Conservation (phyloP, 805 yeast species). For the Blastobotrys mokoenaii region DNA sequence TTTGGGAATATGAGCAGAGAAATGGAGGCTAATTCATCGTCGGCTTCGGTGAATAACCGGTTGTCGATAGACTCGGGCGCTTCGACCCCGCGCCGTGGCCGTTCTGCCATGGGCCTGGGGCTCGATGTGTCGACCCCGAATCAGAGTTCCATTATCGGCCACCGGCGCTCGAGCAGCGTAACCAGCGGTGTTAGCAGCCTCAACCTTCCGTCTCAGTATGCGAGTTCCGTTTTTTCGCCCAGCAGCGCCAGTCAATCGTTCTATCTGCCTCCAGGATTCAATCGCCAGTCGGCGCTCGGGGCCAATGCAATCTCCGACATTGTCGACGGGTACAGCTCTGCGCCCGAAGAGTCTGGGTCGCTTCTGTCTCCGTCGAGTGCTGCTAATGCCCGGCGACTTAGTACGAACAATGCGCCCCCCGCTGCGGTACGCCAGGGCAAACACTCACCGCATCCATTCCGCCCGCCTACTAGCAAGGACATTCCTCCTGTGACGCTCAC, state of each 20-base stretch:
- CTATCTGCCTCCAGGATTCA: slow-evolving; percentile 28
- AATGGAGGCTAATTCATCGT: no score
- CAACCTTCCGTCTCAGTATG: neutral
- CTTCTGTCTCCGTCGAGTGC: slow-evolving; percentile 16
- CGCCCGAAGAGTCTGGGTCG: neutral
- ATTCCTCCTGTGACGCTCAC: slow-evolving; percentile 74
- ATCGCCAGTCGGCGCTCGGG: slow-evolving; percentile 49
- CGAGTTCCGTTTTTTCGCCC: neutral
- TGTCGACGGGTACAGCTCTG: slow-evolving; percentile 37
- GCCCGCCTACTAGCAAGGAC: slow-evolving; percentile 64
- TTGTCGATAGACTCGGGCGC: no score
- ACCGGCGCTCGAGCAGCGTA: slow-evolving; percentile 9
- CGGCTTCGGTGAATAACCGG: no score
- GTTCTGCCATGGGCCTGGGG: neutral
- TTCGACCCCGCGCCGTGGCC: no score
- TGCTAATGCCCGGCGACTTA: slow-evolving; percentile 19
- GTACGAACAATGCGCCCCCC: neutral
- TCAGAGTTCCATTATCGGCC: neutral
- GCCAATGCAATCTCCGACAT: slow-evolving; percentile 73
- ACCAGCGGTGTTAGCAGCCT: slow-evolving; percentile 8
- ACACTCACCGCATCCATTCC: slow-evolving; percentile 23
- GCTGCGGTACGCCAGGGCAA: slow-evolving; percentile 7
- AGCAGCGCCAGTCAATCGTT: slow-evolving; percentile 2
- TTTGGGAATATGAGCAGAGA: no score
- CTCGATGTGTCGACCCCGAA: neutral